Base-by-base conservation (phyloP, 257 asterid genomes). In the Petunia axillaris region DNA sequence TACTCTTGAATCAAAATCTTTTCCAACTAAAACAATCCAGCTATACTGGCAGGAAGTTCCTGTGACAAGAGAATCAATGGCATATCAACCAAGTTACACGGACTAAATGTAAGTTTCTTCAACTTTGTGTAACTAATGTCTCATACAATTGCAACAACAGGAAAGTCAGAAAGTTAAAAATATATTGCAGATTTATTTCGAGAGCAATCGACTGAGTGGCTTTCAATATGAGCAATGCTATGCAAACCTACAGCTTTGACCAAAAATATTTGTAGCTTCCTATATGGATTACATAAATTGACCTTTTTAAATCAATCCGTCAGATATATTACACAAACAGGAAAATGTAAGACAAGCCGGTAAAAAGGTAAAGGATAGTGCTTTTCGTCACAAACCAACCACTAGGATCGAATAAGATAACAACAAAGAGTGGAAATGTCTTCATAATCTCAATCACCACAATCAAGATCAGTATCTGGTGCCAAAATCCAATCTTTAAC, bases 21-120 rank as follows among this genome's bases (percentile, higher is more conserved):
- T 13, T 36, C 62, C 62, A 50, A 73, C 25, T 73, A 36, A 50
- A 73, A 10, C 48, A 71, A 10, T 40, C 76, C 59, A 70, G 59
- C 62, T 48, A 35, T 35, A 71, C 77, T 73, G 78, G 41, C 16
- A 73, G 78, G 43, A 73, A 50, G 62, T 44, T 35, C 78, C 46
- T 13, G 62, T 35, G 78, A 48, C 60, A 71, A 48, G 60, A n/a
- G 8, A 71, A 44, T 48, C 44, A 71, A 48, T 8, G 43, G 60
- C 11, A 1, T 71, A 71, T 48, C 35, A 35, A 48, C 77, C 35
- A 48, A 25, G 77, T 48, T 46, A 71, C 25, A 13, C 59, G 7
- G 77, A 70, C 11, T 3, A 48, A 48, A 50, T 73, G 78, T 50
- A 73, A 73, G 36, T 37, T 63, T 37, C 68, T 63, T 37, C 11